phyloP scores from a whole-genome alignment of 306 rosid genomes.

The Parietaria judaica region DNA sequence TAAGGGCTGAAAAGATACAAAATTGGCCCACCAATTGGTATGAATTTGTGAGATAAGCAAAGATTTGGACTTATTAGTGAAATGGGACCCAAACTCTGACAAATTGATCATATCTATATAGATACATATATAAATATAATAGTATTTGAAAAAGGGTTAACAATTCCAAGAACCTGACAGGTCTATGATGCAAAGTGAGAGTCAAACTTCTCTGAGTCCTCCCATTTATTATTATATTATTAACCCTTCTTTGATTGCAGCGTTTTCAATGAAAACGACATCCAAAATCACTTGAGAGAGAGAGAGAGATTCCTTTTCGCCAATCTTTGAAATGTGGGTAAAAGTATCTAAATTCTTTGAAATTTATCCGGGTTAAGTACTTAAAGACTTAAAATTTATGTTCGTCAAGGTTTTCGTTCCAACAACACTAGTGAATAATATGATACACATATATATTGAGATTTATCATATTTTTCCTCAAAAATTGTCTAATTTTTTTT shows the following conservation, averaged over 20 bases:
- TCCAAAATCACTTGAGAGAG: conserved; percentile 15
- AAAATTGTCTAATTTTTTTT: no score
- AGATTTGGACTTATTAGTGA: conserved; percentile 35
- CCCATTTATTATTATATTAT: conserved; percentile 23
- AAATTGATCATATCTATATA: conserved; percentile 11
- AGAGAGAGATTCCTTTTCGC: conserved; percentile 3
- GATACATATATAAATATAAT: neutral
- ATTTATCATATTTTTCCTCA: no score
- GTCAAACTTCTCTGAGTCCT: conserved; percentile 41
- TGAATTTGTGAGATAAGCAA: conserved; percentile 53
- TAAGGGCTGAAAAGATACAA: conserved; percentile 16
- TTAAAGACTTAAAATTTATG: no score
- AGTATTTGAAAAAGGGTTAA: conserved; percentile 13
- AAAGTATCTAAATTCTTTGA: no score
- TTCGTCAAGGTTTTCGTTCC: no score
- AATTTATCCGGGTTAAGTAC: no score
- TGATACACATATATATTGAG: no score
- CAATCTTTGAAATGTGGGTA: no score
- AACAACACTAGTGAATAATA: no score
- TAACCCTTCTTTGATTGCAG: conserved; percentile 31
- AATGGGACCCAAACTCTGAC: conserved; percentile 41
- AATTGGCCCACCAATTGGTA: conserved; percentile 48
- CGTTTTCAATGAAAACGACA: conserved; percentile 75
- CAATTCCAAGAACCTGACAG: conserved; percentile 63
- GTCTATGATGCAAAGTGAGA: conserved; percentile 38